phyloP scores from a whole-genome alignment of 225 moss, liverwort and hornwort species.

The Rhytidiadelphus loreus region DNA sequence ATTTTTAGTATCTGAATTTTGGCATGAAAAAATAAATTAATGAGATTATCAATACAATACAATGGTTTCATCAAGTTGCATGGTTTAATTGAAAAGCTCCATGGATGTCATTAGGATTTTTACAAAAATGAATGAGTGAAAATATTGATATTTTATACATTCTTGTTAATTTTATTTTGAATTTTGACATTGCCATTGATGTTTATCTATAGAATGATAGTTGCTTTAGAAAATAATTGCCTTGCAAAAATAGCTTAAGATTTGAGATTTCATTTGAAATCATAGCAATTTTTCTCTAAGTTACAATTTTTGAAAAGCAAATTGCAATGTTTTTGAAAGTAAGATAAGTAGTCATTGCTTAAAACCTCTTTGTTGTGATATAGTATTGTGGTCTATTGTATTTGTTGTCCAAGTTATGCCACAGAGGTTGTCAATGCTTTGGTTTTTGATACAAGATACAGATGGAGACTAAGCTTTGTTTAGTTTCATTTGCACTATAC shows the following conservation, averaged over 20 bases:
- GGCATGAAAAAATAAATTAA: accelerated
- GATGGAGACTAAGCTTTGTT: too few species aligned
- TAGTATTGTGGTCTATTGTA: too few species aligned
- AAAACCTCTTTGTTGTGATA: too few species aligned
- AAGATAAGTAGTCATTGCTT: neutral
- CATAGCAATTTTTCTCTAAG: accelerated
- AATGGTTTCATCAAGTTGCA: neutral
- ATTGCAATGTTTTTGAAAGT: neutral
- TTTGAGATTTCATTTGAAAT: neutral
- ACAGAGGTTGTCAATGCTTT: too few species aligned
- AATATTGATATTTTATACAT: neutral
- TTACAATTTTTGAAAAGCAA: accelerated
- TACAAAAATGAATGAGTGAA: neutral
- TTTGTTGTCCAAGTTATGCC: too few species aligned
- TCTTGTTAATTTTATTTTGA: neutral
- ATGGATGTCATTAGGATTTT: neutral
- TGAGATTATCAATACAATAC: too few species aligned
- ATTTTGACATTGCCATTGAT: neutral
- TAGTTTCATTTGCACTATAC: too few species aligned
- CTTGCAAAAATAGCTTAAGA: too few species aligned
- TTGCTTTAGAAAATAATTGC: neutral
- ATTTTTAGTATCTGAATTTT: neutral
- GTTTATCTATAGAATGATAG: neutral
- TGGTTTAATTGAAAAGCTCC: neutral
- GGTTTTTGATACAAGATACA: too few species aligned